A percentile compares a stretch with the other conserved stretches of the same genome.
Evolutionary conservation across 495 filamentous ascomycete genomes (phyloP).

Genomic region (Neurospora pannonica): DNA sequence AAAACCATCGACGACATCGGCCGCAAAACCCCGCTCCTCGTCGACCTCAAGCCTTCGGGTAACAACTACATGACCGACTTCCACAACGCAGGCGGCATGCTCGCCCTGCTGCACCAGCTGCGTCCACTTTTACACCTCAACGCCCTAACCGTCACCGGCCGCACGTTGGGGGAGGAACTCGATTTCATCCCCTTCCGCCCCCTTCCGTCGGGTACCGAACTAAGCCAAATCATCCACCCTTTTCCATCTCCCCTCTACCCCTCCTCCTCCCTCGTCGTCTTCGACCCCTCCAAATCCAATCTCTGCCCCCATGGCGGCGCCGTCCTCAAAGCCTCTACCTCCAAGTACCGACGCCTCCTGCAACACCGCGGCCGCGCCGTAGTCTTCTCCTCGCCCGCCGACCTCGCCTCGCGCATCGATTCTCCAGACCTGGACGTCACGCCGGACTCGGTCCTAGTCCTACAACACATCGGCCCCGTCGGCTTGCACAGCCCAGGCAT

Average conservation of each 20-base stretch:
- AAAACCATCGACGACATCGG: conserved; percentile 53
- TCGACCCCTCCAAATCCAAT: conserved; percentile 37
- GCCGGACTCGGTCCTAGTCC: conserved; percentile 45
- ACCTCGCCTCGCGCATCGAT: conserved; percentile 53
- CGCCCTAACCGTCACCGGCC: conserved; percentile 48
- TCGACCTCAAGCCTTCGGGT: conserved; percentile 61
- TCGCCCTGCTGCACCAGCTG: conserved; percentile 45
- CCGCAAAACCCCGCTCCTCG: conserved; percentile 46
- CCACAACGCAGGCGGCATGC: conserved; percentile 59
- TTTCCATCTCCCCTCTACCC: conserved; percentile 45
- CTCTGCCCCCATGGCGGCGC: conserved; percentile 41
- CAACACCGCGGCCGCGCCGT: conserved; percentile 46
- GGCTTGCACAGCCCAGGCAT: conserved; percentile 50
- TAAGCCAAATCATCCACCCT: conserved; percentile 38
- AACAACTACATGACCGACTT: conserved; percentile 65
- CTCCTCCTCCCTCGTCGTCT: conserved; percentile 42
- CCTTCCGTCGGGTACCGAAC: conserved; percentile 17
- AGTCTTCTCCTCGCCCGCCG: conserved; percentile 48
- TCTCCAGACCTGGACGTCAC: conserved; percentile 42
- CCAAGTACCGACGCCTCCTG: conserved; percentile 42
- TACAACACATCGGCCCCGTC: conserved; percentile 53
- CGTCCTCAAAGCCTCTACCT: conserved; percentile 55
- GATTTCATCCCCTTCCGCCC: conserved; percentile 35
- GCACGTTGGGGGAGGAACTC: conserved; percentile 48
- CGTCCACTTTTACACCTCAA: conserved; percentile 48